These are phyloP conservation scores for Crithidia thermophila DNA, from an alignment of 208 protist species.

Conservation along the genomic window DNA sequence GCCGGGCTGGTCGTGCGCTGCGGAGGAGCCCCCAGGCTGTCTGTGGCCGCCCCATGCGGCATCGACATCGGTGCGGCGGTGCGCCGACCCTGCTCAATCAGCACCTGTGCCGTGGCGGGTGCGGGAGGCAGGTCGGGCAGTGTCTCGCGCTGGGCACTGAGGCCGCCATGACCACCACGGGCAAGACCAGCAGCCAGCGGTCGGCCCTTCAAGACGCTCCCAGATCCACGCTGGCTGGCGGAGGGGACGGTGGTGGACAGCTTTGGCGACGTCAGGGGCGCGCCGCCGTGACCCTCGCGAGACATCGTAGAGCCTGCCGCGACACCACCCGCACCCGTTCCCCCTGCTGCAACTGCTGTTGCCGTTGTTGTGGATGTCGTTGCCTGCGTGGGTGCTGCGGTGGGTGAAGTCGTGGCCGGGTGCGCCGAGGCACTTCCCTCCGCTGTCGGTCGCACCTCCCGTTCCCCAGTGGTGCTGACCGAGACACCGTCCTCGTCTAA, in stretches of 20 bases:
- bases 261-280: too few species aligned
- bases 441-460: background rate
- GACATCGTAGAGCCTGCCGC: too few species aligned
- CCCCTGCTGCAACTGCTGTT: background rate
- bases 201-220: background rate
- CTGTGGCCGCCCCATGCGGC: background rate
- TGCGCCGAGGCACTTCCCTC: background rate
- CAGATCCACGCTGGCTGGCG: background rate
- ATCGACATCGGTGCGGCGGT: background rate
- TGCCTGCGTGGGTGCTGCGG: too few species aligned
- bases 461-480: background rate
- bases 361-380: too few species aligned
- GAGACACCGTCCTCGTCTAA: conserved; percentile 1
- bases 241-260: too few species aligned
- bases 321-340: too few species aligned
- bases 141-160: background rate
- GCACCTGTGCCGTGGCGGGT: conserved; percentile 11
- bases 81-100: conserved; percentile 14
- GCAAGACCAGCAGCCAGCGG: too few species aligned
- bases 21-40: background rate
- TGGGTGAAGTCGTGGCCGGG: too few species aligned
- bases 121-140: conserved; percentile 8
- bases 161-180: too few species aligned
- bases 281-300: too few species aligned
- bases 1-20: background rate